These are phyloP conservation scores for Ophiostoma triangulosporum DNA, from an alignment of 2,329 filamentous ascomycete genomes.

Conservation along the genomic window DNA sequence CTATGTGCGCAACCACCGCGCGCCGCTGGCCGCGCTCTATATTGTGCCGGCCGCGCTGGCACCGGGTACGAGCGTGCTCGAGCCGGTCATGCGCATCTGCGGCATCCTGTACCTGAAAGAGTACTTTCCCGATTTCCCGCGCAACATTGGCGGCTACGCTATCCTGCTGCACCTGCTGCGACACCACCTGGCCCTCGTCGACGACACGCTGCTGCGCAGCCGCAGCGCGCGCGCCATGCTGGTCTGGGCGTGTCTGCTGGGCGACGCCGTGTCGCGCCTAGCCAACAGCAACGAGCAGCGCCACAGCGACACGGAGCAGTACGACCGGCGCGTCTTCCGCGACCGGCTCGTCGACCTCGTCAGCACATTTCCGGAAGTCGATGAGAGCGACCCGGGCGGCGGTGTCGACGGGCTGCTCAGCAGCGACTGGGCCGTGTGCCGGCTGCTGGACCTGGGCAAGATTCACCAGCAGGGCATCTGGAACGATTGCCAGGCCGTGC, in stretches of 20 bases:
- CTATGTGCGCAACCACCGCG: conserved; percentile 17
- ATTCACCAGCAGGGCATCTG: conserved; percentile 11
- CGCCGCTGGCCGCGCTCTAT: conserved; percentile 10
- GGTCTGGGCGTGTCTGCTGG: conserved; percentile 19
- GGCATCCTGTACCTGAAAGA: conserved; percentile 22
- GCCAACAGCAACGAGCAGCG: conserved; percentile 17
- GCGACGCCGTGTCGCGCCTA: conserved; percentile 17
- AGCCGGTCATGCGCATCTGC: conserved; percentile 19
- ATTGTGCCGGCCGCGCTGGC: conserved; percentile 7
- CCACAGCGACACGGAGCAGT: conserved; percentile 10
- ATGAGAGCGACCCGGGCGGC: not conserved
- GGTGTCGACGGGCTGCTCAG: conserved; percentile 8
- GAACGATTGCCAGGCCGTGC: conserved; percentile 6
- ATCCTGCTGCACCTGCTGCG: conserved; percentile 19
- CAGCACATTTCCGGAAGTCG: not conserved
- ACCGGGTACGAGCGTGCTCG: conserved; percentile 12
- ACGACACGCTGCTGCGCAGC: not conserved
- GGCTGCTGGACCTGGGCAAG: conserved; percentile 12
- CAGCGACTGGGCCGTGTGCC: conserved; percentile 15
- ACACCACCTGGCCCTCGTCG: conserved; percentile 14
- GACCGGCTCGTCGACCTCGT: conserved; percentile 15
- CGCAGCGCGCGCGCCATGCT: conserved; percentile 14
- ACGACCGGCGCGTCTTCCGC: conserved; percentile 18
- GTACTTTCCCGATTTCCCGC: conserved; percentile 20
- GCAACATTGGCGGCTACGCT: conserved; percentile 20